These are phyloP conservation scores for Aspergillus alliaceus DNA, from an alignment of 2,329 filamentous ascomycete genomes.

Conservation along the genomic window DNA sequence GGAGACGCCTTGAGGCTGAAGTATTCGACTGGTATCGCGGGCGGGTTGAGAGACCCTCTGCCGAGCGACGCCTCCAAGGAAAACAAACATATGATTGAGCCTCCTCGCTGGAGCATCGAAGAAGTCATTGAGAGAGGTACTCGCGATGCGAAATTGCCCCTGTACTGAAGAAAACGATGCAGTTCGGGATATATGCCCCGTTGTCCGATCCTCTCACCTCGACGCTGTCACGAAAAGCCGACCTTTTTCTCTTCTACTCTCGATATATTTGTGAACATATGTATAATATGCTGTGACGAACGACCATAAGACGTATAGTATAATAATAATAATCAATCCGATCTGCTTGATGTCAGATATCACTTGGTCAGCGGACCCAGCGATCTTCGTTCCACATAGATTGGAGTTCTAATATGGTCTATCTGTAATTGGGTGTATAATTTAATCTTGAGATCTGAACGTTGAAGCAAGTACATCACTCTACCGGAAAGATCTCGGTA, in stretches of 20 bases:
- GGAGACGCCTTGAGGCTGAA: constrained; percentile 87
- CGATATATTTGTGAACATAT: neutral
- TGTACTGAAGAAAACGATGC: constrained; percentile 52
- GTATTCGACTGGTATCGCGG: constrained; percentile 87
- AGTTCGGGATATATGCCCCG: neutral
- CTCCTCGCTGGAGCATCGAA: constrained; percentile 77
- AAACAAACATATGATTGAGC: constrained; percentile 51
- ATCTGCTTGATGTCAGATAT: neutral
- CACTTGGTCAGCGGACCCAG: neutral
- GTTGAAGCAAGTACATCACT: neutral
- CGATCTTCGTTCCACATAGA: neutral
- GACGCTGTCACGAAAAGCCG: neutral
- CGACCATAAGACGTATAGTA: neutral
- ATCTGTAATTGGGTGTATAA: neutral
- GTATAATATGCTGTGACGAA: neutral
- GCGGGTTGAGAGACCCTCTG: constrained; percentile 69
- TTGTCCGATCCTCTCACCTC: too few relatives aligned
- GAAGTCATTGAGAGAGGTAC: constrained; percentile 70
- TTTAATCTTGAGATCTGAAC: neutral
- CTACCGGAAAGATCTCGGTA: neutral
- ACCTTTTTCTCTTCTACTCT: neutral
- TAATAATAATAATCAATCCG: neutral
- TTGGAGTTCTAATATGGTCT: neutral
- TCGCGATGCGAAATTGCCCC: constrained; percentile 67
- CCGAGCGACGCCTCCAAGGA: constrained; percentile 37